Base-by-base conservation (phyloP, 164 flowering plant genomes). In the Aristolochia fimbriata region DNA sequence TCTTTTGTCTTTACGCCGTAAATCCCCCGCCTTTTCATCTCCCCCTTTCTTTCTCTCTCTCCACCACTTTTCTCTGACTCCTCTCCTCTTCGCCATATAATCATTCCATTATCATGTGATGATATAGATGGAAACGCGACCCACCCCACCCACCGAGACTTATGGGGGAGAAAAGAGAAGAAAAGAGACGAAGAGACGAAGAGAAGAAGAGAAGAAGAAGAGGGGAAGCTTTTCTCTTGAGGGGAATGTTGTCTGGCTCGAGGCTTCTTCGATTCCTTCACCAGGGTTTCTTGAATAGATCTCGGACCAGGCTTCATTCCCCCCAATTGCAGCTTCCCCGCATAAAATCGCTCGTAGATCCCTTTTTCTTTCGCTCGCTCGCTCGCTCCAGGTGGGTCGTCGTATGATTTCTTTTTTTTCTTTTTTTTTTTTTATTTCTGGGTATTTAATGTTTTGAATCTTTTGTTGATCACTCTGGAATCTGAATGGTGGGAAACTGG, bases 221-320 rank as follows among this genome's bases (percentile, higher is more conserved):
- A 47, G 41, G 19, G 77, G 79, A 70, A 71, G 77, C 71, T 66
- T 58, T 68, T 31, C 51, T n/a, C 71, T 85, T 85, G 87, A 76
- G 87, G 86, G 87, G 87, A 79, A 78, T 83, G 86, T 83, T 82
- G 87, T 85, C 82, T 83, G 87, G 87, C 84, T 75, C 87, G 88
- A 83, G 88, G 87, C 67, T 33, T 23, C 58, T 31, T 30, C 17
- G 10, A 2, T 51, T 69, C 57, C 10, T 20, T 48, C 48, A 47
- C 30, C 2, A 5, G 30, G 30, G 31, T 48, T 33, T 45, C 15
- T 5, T 62, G 21, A 63, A 52, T 22, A 21, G 55, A 23, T 22
- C 70, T 80, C 87, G 87, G 87, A 82, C 87, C 87, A 82, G 87
- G 87, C 87, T 82, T 82, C 87, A 82, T 82, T 80, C 87, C 87